phyloP scores from a whole-genome alignment of 345 rosid species.

The Moricandia moricandioides region DNA sequence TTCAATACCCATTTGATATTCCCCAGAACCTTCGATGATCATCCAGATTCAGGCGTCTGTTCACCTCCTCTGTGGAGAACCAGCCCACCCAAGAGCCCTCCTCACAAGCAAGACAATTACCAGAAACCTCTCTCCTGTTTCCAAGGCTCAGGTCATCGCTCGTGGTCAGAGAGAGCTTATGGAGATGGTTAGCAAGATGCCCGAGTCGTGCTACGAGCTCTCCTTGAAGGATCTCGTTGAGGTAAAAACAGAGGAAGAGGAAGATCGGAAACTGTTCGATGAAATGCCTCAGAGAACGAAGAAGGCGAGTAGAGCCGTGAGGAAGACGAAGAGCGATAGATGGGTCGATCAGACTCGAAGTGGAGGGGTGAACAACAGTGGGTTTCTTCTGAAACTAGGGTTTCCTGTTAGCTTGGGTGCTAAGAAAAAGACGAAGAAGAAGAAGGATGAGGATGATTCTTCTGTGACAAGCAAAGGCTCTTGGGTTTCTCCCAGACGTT shows the following conservation, averaged over 20 bases:
- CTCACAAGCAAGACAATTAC: conserved; percentile 35
- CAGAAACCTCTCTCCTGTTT: conserved; percentile 55
- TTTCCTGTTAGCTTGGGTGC: conserved; percentile 54
- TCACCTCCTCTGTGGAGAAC: conserved; percentile 78
- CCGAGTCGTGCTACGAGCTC: conserved; percentile 86
- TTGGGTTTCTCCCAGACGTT: conserved; percentile 46
- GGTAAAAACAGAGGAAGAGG: conserved; percentile 36
- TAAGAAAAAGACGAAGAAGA: conserved; percentile 46
- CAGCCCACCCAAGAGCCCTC: no score
- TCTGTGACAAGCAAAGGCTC: conserved; percentile 12
- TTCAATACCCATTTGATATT: conserved; percentile 33
- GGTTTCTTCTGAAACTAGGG: conserved; percentile 71
- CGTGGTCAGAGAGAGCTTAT: conserved; percentile 87
- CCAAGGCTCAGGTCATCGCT: conserved; percentile 68
- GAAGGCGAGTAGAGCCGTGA: conserved; percentile 13
- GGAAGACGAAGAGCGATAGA: conserved; percentile 35
- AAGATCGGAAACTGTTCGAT: conserved; percentile 11
- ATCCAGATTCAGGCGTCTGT: conserved; percentile 49
- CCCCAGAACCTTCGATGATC: conserved; percentile 33
- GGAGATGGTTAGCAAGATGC: conserved; percentile 91
- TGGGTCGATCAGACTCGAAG: conserved; percentile 42
- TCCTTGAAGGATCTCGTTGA: conserved; percentile 83
- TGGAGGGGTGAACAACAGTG: conserved; percentile 50
- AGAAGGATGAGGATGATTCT: conserved; percentile 33
- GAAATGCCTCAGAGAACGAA: conserved; percentile 22